Evolutionary conservation across 2,329 filamentous ascomycete genomes (phyloP).

Genomic region (Aspergillus uvarum): DNA sequence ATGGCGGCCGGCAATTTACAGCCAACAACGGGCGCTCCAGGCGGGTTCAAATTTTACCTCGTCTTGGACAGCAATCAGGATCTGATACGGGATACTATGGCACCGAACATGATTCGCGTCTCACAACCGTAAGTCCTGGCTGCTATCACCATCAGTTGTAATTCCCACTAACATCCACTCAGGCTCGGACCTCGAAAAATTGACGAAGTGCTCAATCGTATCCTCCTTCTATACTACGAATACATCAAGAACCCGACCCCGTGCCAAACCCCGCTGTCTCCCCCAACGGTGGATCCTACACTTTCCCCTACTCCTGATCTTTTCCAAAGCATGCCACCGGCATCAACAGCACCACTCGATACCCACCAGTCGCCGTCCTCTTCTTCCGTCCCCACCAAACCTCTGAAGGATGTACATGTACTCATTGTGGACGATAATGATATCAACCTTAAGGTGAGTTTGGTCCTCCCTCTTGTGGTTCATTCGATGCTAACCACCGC

Average conservation of each 20-base stretch:
- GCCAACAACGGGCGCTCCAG: background rate
- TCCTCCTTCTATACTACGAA: slow-evolving; percentile 3
- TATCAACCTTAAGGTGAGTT: slow-evolving; percentile 35
- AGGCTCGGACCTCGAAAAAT: slow-evolving; percentile 14
- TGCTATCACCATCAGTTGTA: background rate
- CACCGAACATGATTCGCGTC: slow-evolving; percentile 12
- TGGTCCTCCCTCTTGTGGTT: too few relatives aligned
- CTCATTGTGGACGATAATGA: slow-evolving; percentile 44
- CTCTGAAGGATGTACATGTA: slow-evolving; percentile 19
- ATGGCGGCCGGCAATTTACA: slow-evolving; percentile 6
- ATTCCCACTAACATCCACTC: background rate
- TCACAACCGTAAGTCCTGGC: slow-evolving; percentile 13
- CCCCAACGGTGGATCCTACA: background rate
- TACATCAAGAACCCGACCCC: background rate
- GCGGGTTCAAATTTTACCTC: slow-evolving; percentile 21
- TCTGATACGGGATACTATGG: background rate
- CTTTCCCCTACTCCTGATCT: background rate
- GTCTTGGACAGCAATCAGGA: slow-evolving; percentile 16
- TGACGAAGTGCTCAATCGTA: slow-evolving; percentile 1
- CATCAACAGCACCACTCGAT: background rate
- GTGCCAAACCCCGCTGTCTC: background rate
- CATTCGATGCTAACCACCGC: background rate
- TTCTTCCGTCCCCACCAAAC: background rate
- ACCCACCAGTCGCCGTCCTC: background rate
- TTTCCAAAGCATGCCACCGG: background rate